These are phyloP conservation scores for Conticribra weissflogii DNA, from an alignment of 108 stramenopile genomes.

Conservation along the genomic window DNA sequence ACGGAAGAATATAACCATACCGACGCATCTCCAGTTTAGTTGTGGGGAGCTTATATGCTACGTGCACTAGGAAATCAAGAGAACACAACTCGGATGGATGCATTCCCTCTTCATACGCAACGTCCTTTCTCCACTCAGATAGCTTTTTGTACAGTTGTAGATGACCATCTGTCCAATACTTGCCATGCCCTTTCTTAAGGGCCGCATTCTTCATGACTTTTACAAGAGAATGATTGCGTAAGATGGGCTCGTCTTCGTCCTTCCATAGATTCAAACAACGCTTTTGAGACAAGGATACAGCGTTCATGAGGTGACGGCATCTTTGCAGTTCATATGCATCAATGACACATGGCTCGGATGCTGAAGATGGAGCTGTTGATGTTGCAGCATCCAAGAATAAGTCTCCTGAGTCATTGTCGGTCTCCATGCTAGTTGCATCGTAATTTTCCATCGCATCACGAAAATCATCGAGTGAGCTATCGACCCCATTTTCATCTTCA, in stretches of 20 bases:
- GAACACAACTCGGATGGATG: conserved; percentile 58
- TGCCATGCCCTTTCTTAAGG: conserved; percentile 24
- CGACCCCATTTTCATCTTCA: neutral
- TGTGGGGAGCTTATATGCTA: conserved; percentile 59
- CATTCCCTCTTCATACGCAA: conserved; percentile 46
- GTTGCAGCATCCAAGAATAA: conserved; percentile 9
- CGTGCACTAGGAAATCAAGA: conserved; percentile 61
- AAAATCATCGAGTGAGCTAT: conserved; percentile 4
- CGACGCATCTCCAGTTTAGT: conserved; percentile 40
- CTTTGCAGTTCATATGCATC: conserved; percentile 56
- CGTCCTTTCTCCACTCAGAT: conserved; percentile 55
- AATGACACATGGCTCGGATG: conserved; percentile 14
- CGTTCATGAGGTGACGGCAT: conserved; percentile 61
- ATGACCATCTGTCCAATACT: conserved; percentile 60
- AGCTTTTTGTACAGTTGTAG: conserved; percentile 60
- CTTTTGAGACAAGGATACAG: conserved; percentile 67
- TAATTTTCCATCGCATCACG: conserved; percentile 15
- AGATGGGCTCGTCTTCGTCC: conserved; percentile 47
- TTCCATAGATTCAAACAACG: conserved; percentile 69
- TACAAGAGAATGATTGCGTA: conserved; percentile 46
- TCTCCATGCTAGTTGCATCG: conserved; percentile 7
- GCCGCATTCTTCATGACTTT: conserved; percentile 50
- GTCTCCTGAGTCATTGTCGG: conserved; percentile 12
- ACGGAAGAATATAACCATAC: conserved; percentile 48
- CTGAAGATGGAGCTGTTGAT: conserved; percentile 5